Conservation (phyloP, 352 stramenopile species). For the Globisporangium lucens region DNA sequence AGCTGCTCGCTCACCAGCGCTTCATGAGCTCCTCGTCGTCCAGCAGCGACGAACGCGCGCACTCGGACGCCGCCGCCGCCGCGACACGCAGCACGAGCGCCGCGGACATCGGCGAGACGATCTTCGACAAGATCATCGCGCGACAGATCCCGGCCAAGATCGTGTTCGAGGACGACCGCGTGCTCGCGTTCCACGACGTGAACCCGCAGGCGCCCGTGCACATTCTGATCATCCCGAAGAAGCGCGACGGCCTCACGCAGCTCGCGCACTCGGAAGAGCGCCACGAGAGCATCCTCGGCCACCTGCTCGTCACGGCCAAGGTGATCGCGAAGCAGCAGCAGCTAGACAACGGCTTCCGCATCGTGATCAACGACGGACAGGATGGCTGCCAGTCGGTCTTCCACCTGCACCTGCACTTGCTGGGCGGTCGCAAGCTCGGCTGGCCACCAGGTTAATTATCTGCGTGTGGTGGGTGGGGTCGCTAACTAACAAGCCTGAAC, state of each 20-base stretch:
- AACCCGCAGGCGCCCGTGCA: slow-evolving; percentile 95
- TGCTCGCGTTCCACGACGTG: slow-evolving; percentile 98
- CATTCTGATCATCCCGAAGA: slow-evolving; percentile 97
- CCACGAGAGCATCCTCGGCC: slow-evolving; percentile 93
- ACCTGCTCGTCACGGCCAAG: slow-evolving; percentile 92
- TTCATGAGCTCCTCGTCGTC: slow-evolving; percentile 43
- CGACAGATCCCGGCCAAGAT: slow-evolving; percentile 94
- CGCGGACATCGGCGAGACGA: slow-evolving; percentile 68
- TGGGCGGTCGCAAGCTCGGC: slow-evolving; percentile 91
- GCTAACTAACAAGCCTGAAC: neutral
- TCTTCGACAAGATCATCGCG: slow-evolving; percentile 99
- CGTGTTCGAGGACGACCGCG: slow-evolving; percentile 95
- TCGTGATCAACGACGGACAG: slow-evolving; percentile 95
- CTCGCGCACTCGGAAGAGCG: slow-evolving; percentile 88
- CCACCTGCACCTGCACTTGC: slow-evolving; percentile 94
- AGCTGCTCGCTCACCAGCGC: slow-evolving; percentile 12
- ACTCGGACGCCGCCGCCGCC: slow-evolving; percentile 51
- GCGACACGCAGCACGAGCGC: slow-evolving; percentile 24
- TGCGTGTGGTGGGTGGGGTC: neutral
- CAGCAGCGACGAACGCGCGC: slow-evolving; percentile 44
- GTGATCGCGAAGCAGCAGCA: slow-evolving; percentile 91
- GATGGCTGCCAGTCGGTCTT: slow-evolving; percentile 91
- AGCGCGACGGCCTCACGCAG: slow-evolving; percentile 90
- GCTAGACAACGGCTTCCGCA: slow-evolving; percentile 91
- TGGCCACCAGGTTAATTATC: slow-evolving; percentile 89